Evolutionary conservation across 495 filamentous ascomycete genomes (phyloP), one percentile per base, ranked within the genome.

Genomic region (Tuber microsphaerosporum): DNA sequence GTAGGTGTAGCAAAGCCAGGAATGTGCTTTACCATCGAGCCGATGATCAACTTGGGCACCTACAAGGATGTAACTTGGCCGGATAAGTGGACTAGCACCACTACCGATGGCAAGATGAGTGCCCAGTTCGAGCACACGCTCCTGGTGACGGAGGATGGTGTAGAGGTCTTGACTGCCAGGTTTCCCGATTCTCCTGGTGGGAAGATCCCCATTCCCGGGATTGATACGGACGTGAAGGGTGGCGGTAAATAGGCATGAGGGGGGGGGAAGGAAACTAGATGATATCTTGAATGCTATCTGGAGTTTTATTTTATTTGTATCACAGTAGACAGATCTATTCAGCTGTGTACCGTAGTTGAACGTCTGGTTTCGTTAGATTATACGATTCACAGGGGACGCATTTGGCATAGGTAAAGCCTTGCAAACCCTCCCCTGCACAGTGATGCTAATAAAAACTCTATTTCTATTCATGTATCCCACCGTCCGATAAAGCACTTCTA

Each of bases 121-220:
- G 93, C 93, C 0, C 93, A 97, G 83, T 97, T 97, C 82, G 90
- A 99, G 82, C 95, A 99, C 83, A 99, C 95, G 0, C 87, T 97
- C 48, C 84, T 99, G 3, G 94, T 98, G 2, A 99, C 95, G 0
- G 94, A 95, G 82, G 91, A 92, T 73, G 95, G 95, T 1, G 93
- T 97, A 20, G 95, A 99, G 86, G 87, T 98, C 56, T 84, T 99
- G 80, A 99, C 95, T 1, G 95, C 94, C 43, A 88, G 95, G 78
- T 84, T 89, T 65, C 86, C 89, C 34, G 88, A 91, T 82, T 97
- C 94, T 8, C 95, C 95, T 0, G 95, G 95, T 68, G 95, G 95
- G 0, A 88, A 92, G 31, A 84, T 97, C 44, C 86, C 90, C 3
- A 92, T 94, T 87, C 93, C 88, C 2, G 76, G 74, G 41, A 77